These are phyloP conservation scores for Cladophialophora exuberans DNA, from an alignment of 2,329 filamentous ascomycete genomes.

Conservation along the genomic window DNA sequence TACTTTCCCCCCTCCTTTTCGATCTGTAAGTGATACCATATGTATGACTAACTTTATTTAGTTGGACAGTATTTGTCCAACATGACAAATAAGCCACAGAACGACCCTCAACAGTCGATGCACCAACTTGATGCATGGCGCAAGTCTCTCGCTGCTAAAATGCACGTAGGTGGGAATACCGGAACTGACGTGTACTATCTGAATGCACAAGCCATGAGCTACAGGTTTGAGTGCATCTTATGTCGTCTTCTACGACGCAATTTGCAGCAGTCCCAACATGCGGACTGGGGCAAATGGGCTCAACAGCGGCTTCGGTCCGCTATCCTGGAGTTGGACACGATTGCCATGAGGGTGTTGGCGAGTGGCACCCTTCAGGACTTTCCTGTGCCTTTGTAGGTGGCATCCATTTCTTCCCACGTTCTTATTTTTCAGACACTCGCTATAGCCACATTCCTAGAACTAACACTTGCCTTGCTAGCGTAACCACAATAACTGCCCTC, in stretches of 20 bases:
- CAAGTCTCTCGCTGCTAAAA: conserved; percentile 32
- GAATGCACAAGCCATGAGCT: conserved; percentile 33
- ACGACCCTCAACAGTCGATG: conserved; percentile 33
- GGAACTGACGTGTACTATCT: conserved; percentile 34
- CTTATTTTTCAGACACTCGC: conserved; percentile 6
- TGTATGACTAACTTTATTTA: conserved; percentile 32
- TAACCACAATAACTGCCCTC: conserved; percentile 34
- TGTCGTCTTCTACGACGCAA: conserved; percentile 33
- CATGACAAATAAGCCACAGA: conserved; percentile 31
- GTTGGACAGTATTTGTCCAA: conserved; percentile 31
- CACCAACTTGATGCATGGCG: conserved; percentile 33
- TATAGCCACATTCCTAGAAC: conserved; percentile 15
- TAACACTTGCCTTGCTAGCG: conserved; percentile 26
- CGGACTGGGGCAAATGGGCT: conserved; percentile 33
- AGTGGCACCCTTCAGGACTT: conserved; percentile 32
- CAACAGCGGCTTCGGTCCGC: conserved; percentile 33
- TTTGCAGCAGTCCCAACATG: conserved; percentile 30
- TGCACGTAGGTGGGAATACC: conserved; percentile 31
- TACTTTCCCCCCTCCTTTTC: conserved; percentile 14
- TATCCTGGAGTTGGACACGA: conserved; percentile 34
- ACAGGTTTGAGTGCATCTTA: conserved; percentile 34
- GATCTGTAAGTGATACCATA: conserved; percentile 17
- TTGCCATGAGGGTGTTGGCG: conserved; percentile 34
- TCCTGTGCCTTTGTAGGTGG: conserved; percentile 33
- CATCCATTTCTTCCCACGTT: conserved; percentile 24